phyloP scores from a whole-genome alignment of 78 protist species.

The Dictyostelium firmibasis region DNA sequence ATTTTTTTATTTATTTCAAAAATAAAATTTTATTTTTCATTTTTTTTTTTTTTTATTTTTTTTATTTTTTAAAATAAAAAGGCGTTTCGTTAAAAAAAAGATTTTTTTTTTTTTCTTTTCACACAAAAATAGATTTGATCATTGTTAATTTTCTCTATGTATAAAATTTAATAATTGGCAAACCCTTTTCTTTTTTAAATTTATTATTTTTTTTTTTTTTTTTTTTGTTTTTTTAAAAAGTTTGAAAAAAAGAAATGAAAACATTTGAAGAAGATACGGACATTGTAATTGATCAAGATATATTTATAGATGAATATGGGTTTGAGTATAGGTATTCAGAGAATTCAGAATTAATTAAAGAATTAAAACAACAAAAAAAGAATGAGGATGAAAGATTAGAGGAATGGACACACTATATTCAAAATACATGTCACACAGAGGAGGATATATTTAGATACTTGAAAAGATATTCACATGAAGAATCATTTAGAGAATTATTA shows the following conservation, averaged over 20 bases:
- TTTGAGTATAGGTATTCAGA: conserved; percentile 8
- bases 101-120: neutral
- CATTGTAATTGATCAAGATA: neutral
- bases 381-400: neutral
- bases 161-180: no score
- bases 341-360: neutral
- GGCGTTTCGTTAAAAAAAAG: neutral
- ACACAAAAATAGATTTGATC: neutral
- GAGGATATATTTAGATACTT: conserved; percentile 15
- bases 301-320: conserved; percentile 33
- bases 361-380: neutral
- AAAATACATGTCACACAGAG: neutral
- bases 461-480: neutral
- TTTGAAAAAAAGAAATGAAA: neutral
- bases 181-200: no score
- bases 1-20: no score
- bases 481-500: conserved; percentile 7
- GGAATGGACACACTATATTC: conserved; percentile 48
- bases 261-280: conserved; percentile 22
- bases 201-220: no score
- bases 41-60: no score
- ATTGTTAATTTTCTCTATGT: neutral
- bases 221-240: neutral
- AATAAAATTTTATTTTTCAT: no score
- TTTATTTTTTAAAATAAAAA: no score